phyloP scores from a whole-genome alignment of 2,329 filamentous ascomycete species.

The Colletotrichum orbiculare region DNA sequence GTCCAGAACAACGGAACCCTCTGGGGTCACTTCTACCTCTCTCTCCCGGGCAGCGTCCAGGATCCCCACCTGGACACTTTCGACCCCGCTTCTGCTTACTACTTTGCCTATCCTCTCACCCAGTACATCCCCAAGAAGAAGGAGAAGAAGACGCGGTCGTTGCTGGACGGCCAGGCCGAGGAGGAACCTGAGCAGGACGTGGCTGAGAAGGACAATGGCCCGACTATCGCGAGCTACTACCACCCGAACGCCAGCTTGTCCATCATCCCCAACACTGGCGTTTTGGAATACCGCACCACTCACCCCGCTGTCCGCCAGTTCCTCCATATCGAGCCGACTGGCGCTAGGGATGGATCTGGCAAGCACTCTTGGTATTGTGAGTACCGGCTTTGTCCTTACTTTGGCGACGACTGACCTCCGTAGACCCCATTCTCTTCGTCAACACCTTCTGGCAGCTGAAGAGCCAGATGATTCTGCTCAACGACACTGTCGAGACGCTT shows the following conservation, averaged over 20 bases:
- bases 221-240: constrained; percentile 87
- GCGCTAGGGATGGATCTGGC: constrained; percentile 84
- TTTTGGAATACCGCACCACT: constrained; percentile 72
- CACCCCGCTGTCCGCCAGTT: constrained; percentile 82
- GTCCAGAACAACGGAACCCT: constrained; percentile 94
- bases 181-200: constrained; percentile 65
- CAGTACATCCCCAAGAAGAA: constrained; percentile 95
- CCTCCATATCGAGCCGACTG: constrained; percentile 81
- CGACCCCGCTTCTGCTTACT: constrained; percentile 80
- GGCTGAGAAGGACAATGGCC: constrained; percentile 66
- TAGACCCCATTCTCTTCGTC: constrained; percentile 84
- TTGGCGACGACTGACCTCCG: constrained; percentile 1
- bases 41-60: constrained; percentile 77
- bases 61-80: constrained; percentile 81
- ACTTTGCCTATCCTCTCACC: constrained; percentile 87
- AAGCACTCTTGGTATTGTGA: constrained; percentile 90
- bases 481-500: constrained; percentile 85
- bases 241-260: constrained; percentile 94
- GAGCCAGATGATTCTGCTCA: constrained; percentile 90
- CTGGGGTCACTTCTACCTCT: constrained; percentile 94
- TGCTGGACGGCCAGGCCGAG: constrained; percentile 69
- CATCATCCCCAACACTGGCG: constrained; percentile 83
- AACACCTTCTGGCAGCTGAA: constrained; percentile 98
- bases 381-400: constrained; percentile 39
- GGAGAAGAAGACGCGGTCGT: constrained; percentile 84